A percentile compares a stretch with the other conserved stretches of the same genome.
Conservation (phyloP, 2,329 filamentous ascomycete genomes). For the Penicillium sclerotigenum region DNA sequence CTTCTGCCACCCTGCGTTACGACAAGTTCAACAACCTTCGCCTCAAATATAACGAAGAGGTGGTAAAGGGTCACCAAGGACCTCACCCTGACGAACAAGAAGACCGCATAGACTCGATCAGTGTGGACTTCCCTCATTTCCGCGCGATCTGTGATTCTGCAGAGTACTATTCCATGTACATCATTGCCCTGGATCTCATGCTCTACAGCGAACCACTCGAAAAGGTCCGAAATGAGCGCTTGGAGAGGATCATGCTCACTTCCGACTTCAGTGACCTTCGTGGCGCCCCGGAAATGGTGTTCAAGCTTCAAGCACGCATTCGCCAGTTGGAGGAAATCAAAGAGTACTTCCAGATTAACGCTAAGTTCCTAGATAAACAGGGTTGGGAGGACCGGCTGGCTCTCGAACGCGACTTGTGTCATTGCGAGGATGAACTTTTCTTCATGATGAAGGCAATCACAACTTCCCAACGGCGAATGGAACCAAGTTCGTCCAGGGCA, state of each 20-base stretch:
- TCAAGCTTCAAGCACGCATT: slow-evolving; percentile 85
- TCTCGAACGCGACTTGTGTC: slow-evolving; percentile 84
- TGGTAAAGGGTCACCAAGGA: slow-evolving; percentile 58
- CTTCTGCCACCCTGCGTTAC: slow-evolving; percentile 87
- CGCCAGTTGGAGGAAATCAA: slow-evolving; percentile 95
- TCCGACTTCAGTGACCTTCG: slow-evolving; percentile 97
- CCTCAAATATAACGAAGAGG: slow-evolving; percentile 93
- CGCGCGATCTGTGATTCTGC: slow-evolving; percentile 94
- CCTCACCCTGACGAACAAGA: slow-evolving; percentile 54
- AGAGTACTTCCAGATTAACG: slow-evolving; percentile 88
- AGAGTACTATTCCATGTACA: slow-evolving; percentile 97
- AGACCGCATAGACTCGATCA: slow-evolving; percentile 89
- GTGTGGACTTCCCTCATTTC: slow-evolving; percentile 93
- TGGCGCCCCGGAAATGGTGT: slow-evolving; percentile 89
- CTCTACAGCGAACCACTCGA: slow-evolving; percentile 95
- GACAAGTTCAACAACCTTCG: slow-evolving; percentile 98
- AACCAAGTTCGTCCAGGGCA: slow-evolving; percentile 63
- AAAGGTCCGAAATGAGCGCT: slow-evolving; percentile 89
- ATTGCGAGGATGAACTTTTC: slow-evolving; percentile 94
- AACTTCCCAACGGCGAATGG: slow-evolving; percentile 82
- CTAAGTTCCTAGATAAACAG: slow-evolving; percentile 77
- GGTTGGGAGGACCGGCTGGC: slow-evolving; percentile 87
- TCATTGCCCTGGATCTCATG: slow-evolving; percentile 92
- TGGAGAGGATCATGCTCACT: slow-evolving; percentile 98
- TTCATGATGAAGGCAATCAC: slow-evolving; percentile 99